phyloP scores from a whole-genome alignment of 306 rosid species.

The Benincasa hispida region DNA sequence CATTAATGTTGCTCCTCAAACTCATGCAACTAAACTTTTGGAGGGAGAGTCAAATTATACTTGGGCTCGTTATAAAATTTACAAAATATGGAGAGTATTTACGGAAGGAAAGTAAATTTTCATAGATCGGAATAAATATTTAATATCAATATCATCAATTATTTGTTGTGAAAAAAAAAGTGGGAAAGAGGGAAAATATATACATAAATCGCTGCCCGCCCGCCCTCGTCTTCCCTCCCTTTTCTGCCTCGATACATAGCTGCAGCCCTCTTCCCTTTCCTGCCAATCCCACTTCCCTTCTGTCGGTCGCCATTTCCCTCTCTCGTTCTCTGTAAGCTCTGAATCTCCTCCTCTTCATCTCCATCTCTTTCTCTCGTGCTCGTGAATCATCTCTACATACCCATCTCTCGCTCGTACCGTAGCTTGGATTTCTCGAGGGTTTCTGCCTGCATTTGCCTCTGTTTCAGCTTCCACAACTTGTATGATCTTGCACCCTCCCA shows the following conservation, averaged over 20 bases:
- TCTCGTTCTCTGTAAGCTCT: background rate
- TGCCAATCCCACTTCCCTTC: background rate
- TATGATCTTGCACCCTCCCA: background rate
- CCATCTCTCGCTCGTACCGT: background rate
- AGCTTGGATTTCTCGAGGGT: background rate
- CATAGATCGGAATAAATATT: background rate
- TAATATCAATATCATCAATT: background rate
- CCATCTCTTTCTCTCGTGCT: background rate
- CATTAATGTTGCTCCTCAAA: too few species aligned
- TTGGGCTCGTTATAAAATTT: too few species aligned
- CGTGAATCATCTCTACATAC: background rate
- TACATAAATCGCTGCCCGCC: background rate
- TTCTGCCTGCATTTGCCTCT: background rate
- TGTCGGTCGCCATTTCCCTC: background rate
- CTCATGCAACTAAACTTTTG: too few species aligned
- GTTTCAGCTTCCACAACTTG: background rate
- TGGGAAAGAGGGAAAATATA: background rate
- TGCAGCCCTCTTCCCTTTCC: background rate
- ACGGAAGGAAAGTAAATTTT: background rate
- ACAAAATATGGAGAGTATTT: too few species aligned
- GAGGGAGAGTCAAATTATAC: too few species aligned
- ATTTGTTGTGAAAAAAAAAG: background rate
- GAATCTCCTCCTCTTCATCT: background rate
- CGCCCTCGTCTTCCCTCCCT: background rate
- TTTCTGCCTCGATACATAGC: background rate